Percentiles rank a stretch among this genome's conserved stretches.
Evolutionary conservation across 2,329 filamentous ascomycete genomes (phyloP).

Genomic region (Torrubiellomyces zombiae): DNA sequence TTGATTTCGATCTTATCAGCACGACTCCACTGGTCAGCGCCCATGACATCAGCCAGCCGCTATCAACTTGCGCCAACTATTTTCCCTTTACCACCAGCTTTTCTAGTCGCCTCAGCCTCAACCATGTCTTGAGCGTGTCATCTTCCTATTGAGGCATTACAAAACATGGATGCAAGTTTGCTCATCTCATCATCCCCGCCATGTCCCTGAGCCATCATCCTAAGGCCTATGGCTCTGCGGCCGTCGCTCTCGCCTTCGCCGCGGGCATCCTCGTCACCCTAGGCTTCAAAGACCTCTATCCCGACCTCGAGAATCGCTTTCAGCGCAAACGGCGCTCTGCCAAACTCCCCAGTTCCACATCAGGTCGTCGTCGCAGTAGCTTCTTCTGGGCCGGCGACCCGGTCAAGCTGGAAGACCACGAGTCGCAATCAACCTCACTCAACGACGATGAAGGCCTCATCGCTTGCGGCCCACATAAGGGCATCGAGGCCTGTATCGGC

Average conservation of each 20-base stretch:
- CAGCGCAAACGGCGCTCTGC: slow-evolving; percentile 23
- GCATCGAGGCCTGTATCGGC: slow-evolving; percentile 83
- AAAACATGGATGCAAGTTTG: too few species aligned
- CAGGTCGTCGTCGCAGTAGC: slow-evolving; percentile 21
- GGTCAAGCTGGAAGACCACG: slow-evolving; percentile 39
- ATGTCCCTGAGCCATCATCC: slow-evolving; percentile 48
- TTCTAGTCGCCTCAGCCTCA: too few species aligned
- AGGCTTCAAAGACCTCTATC: slow-evolving; percentile 65
- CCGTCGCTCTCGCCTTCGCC: slow-evolving; percentile 56
- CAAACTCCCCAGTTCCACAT: slow-evolving; percentile 4
- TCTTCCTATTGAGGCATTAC: slow-evolving; percentile 1
- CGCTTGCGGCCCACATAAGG: slow-evolving; percentile 26
- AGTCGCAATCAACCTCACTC: slow-evolving; percentile 19
- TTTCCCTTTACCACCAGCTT: too few species aligned
- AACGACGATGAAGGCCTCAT: too few species aligned
- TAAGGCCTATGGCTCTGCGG: slow-evolving; percentile 45
- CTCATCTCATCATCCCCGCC: too few species aligned
- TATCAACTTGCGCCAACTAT: too few species aligned
- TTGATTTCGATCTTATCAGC: too few species aligned
- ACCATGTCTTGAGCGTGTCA: too few species aligned
- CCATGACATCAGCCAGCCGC: too few species aligned
- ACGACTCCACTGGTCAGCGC: too few species aligned
- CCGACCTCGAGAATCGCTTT: slow-evolving; percentile 52
- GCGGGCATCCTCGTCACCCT: slow-evolving; percentile 60
- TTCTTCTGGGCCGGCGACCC: slow-evolving; percentile 27